Conservation (phyloP, 768 basidiomycete species). For the Leccinum sublutescens region DNA sequence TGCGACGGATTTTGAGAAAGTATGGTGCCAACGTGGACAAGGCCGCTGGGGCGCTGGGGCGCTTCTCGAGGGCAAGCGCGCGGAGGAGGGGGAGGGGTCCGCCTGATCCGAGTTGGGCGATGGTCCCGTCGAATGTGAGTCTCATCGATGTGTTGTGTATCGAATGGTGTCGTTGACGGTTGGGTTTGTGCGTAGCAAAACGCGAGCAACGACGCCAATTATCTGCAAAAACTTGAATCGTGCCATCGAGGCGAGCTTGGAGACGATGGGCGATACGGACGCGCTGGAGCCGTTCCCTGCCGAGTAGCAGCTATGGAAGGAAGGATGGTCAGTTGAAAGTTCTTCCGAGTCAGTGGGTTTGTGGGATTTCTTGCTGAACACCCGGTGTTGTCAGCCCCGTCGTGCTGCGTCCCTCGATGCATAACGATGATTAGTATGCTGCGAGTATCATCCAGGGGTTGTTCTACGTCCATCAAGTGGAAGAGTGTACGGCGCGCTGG, state of each 20-base stretch:
- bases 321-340: slow-evolving; percentile 47
- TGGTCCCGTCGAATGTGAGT: slow-evolving; percentile 66
- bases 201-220: slow-evolving; percentile 41
- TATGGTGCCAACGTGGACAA: slow-evolving; percentile 57
- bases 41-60: slow-evolving; percentile 54
- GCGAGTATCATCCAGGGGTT: slow-evolving; percentile 54
- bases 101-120: slow-evolving; percentile 64
- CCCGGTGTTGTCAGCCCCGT: slow-evolving; percentile 54
- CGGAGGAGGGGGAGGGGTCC: slow-evolving; percentile 36
- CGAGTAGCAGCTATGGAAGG: slow-evolving; percentile 53
- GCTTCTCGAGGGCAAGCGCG: slow-evolving; percentile 51
- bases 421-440: slow-evolving; percentile 50
- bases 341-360: neutral
- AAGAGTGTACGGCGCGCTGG: slow-evolving; percentile 41
- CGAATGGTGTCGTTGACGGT: neutral
- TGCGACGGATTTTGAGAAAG: slow-evolving; percentile 56
- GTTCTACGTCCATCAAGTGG: slow-evolving; percentile 70
- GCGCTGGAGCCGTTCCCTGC: slow-evolving; percentile 53
- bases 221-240: slow-evolving; percentile 66
- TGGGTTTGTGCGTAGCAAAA: slow-evolving; percentile 24
- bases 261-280: slow-evolving; percentile 44
- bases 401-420: slow-evolving; percentile 56
- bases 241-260: slow-evolving; percentile 70
- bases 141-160: neutral
- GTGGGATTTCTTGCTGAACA: slow-evolving; percentile 2